Evolutionary conservation across 2,329 filamentous ascomycete genomes (phyloP).

Genomic region (Colletotrichum somersetense): DNA sequence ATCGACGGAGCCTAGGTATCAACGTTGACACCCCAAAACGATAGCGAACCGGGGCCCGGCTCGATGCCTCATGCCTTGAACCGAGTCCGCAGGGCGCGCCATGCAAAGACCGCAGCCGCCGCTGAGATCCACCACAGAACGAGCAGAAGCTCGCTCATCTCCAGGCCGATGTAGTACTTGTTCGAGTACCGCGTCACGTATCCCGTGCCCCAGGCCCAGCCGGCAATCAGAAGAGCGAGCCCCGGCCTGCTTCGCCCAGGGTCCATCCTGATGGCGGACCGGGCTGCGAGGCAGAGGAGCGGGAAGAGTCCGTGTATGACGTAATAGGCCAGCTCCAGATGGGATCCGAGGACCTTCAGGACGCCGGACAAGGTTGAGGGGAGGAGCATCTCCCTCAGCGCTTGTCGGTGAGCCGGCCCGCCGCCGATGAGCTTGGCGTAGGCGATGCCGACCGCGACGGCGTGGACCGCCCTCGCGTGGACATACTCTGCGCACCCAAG

Average conservation of each 20-base stretch:
- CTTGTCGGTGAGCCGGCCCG: conserved; percentile 14
- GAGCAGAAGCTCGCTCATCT: conserved; percentile 53
- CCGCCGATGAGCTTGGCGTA: conserved; percentile 42
- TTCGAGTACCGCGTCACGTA: conserved; percentile 52
- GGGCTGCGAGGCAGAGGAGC: conserved; percentile 2
- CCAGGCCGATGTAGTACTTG: conserved; percentile 54
- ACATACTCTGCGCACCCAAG: conserved; percentile 49
- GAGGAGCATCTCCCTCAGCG: not conserved
- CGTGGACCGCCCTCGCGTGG: conserved; percentile 47
- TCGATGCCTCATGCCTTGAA: not conserved
- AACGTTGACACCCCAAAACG: too few species aligned
- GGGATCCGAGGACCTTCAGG: not conserved
- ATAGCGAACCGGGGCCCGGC: not conserved
- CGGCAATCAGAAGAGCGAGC: conserved; percentile 31
- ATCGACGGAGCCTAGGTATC: too few species aligned
- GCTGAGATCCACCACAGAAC: conserved; percentile 44
- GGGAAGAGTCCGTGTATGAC: conserved; percentile 6
- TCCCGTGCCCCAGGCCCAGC: conserved; percentile 42
- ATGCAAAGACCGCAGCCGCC: conserved; percentile 24
- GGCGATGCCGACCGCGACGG: conserved; percentile 47
- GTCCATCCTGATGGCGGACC: conserved; percentile 1
- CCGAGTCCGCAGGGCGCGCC: conserved; percentile 1
- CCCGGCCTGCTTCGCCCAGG: conserved; percentile 21
- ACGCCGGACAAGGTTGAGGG: fast-evolving
- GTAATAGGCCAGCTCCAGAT: conserved; percentile 22